Evolutionary conservation across 768 basidiomycete genomes (phyloP).

Genomic region (Suillus spraguei): DNA sequence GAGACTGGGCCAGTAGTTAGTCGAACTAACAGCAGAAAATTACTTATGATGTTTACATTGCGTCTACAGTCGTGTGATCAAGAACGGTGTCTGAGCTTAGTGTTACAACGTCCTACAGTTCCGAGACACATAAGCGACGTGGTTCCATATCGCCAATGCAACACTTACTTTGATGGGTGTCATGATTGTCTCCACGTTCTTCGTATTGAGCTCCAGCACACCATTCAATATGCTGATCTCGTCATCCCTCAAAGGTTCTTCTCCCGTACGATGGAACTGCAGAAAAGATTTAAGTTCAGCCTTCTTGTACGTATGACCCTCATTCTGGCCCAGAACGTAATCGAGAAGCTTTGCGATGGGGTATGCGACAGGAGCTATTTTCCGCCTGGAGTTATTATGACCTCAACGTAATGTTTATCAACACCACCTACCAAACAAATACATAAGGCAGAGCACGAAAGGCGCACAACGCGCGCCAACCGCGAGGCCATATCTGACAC

Average conservation of each 20-base stretch:
- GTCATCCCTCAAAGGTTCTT: slow-evolving; percentile 76
- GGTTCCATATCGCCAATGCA: slow-evolving; percentile 15
- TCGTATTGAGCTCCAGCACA: slow-evolving; percentile 75
- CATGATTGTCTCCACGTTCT: slow-evolving; percentile 80
- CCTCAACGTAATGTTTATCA: slow-evolving; percentile 4
- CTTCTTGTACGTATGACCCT: slow-evolving; percentile 79
- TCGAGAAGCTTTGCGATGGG: slow-evolving; percentile 77
- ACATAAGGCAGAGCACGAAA: slow-evolving; percentile 75
- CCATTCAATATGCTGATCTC: slow-evolving; percentile 83
- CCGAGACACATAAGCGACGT: slow-evolving; percentile 10
- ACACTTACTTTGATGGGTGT: slow-evolving; percentile 65
- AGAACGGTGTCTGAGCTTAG: slow-evolving; percentile 77
- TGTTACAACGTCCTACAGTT: slow-evolving; percentile 73
- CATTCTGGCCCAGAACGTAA: slow-evolving; percentile 72
- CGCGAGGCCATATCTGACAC: slow-evolving; percentile 75
- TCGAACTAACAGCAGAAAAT: slow-evolving; percentile 5
- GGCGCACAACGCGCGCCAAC: slow-evolving; percentile 82
- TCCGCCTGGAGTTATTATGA: not conserved
- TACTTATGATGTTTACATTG: slow-evolving; percentile 49
- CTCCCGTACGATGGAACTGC: slow-evolving; percentile 75
- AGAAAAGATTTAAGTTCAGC: slow-evolving; percentile 80
- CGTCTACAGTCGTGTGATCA: slow-evolving; percentile 78
- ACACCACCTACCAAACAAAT: slow-evolving; percentile 43
- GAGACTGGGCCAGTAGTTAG: slow-evolving; percentile 42
- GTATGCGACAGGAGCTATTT: slow-evolving; percentile 74